Percentiles rank a stretch among this genome's conserved stretches.
Evolutionary conservation across 306 rosid genomes (phyloP).

Genomic region (Medicago arabica): DNA sequence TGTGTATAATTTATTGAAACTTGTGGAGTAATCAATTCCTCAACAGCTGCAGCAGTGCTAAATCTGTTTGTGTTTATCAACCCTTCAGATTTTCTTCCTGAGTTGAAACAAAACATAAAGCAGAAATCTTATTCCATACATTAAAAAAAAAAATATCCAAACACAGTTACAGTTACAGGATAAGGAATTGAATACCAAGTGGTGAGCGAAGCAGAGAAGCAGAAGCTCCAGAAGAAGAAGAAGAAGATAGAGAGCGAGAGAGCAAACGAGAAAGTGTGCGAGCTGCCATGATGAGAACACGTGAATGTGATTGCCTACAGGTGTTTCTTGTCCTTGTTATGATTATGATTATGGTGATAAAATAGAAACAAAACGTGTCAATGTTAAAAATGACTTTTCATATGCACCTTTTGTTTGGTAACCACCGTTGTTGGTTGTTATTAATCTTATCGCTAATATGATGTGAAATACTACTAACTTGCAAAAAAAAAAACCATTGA

Average conservation of each 20-base stretch:
- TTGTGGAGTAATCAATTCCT: constrained; percentile 72
- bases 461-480: background rate
- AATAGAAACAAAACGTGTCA: background rate
- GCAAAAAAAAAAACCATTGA: background rate
- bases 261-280: constrained; percentile 63
- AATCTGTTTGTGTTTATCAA: constrained; percentile 49
- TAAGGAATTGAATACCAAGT: constrained; percentile 35
- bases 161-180: background rate
- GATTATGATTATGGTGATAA: constrained; percentile 20
- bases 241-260: constrained; percentile 52
- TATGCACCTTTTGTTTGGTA: background rate
- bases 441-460: background rate
- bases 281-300: constrained; percentile 64
- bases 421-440: background rate
- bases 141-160: background rate
- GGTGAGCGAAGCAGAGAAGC: constrained; percentile 64
- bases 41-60: constrained; percentile 68
- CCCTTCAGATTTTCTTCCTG: constrained; percentile 61
- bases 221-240: constrained; percentile 45
- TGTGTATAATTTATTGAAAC: constrained; percentile 69
- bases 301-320: background rate
- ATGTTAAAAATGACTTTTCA: background rate
- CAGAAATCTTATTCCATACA: constrained; percentile 5
- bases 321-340: background rate
- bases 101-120: constrained; percentile 22